Conservation (phyloP, 169 alveolate species). For the Plasmodium vinckei region DNA sequence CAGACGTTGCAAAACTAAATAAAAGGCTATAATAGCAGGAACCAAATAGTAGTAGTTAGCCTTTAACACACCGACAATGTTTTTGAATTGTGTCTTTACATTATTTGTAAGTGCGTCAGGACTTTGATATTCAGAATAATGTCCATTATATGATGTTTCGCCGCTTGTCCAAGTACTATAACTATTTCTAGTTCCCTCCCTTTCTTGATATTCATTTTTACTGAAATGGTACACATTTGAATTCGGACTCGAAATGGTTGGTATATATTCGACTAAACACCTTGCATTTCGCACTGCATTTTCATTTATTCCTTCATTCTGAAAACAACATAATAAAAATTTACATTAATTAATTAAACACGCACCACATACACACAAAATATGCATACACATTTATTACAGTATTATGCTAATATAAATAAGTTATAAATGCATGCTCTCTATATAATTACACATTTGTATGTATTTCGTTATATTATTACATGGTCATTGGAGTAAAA, state of each 20-base stretch:
- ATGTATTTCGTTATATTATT: too few relatives aligned
- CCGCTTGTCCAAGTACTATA: background rate
- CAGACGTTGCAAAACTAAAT: conserved; percentile 13
- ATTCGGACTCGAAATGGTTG: background rate
- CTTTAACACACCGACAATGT: background rate
- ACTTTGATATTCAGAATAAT: too few relatives aligned
- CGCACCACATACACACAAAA: too few relatives aligned
- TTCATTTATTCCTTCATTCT: background rate
- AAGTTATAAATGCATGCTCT: too few relatives aligned
- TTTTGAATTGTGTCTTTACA: background rate
- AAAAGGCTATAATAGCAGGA: conserved; percentile 14
- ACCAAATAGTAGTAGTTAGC: background rate
- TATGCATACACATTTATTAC: too few relatives aligned
- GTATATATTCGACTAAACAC: background rate
- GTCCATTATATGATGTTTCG: background rate
- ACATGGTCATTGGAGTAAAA: too few relatives aligned
- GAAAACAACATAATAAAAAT: background rate
- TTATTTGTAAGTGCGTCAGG: background rate
- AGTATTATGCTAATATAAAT: too few relatives aligned
- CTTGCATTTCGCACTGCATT: background rate
- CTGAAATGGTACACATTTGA: background rate
- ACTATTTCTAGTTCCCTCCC: conserved; percentile 3
- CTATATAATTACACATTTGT: too few relatives aligned
- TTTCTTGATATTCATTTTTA: conserved; percentile 1
- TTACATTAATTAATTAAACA: background rate